A percentile compares a stretch with the other conserved stretches of the same genome.
Conservation (phyloP, 768 basidiomycete species). For the Pholiota molesta region DNA sequence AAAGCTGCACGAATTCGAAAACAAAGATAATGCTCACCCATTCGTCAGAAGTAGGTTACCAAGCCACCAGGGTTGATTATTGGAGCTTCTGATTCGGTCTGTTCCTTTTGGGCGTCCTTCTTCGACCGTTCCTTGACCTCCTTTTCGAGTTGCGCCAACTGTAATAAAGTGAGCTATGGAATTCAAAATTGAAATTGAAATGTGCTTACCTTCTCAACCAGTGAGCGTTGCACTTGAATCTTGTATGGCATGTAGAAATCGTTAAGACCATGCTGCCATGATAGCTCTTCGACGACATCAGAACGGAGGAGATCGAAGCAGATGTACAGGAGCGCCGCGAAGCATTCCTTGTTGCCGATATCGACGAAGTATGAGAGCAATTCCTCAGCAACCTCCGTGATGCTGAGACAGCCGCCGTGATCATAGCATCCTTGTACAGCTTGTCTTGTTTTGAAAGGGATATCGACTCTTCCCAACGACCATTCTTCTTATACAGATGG, state of each 20-base stretch:
- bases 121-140: slow-evolving; percentile 86
- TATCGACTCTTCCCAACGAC: slow-evolving; percentile 96
- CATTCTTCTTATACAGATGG: slow-evolving; percentile 98
- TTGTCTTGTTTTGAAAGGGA: slow-evolving; percentile 95
- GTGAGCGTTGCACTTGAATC: slow-evolving; percentile 82
- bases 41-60: slow-evolving; percentile 72
- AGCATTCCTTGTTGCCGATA: slow-evolving; percentile 99
- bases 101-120: slow-evolving; percentile 88
- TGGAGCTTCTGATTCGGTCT: slow-evolving; percentile 82
- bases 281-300: slow-evolving; percentile 91
- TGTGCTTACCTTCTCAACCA: slow-evolving; percentile 67
- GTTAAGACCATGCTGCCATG: slow-evolving; percentile 94
- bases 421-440: slow-evolving; percentile 94
- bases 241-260: slow-evolving; percentile 98
- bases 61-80: slow-evolving; percentile 85
- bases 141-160: slow-evolving; percentile 83
- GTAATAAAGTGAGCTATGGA: slow-evolving; percentile 12
- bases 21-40: slow-evolving; percentile 48
- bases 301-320: slow-evolving; percentile 96
- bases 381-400: slow-evolving; percentile 93
- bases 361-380: slow-evolving; percentile 95
- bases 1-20: background rate
- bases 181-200: background rate
- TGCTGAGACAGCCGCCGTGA: slow-evolving; percentile 85
- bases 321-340: slow-evolving; percentile 84